Evolutionary conservation across 257 asterid species (phyloP).

Genomic region (Solanum sejunctum): DNA sequence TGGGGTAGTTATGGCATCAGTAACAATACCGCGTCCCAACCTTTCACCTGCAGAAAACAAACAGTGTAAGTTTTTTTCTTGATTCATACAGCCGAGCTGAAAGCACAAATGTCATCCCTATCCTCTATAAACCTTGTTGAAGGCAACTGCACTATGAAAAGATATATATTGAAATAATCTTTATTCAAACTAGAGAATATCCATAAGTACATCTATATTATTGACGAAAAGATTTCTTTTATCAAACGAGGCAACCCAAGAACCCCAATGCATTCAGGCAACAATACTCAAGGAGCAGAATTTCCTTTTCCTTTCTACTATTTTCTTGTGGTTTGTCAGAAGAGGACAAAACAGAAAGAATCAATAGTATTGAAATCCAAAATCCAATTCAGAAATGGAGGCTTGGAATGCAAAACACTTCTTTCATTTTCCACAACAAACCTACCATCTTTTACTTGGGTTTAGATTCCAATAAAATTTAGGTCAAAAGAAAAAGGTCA

Average conservation of each 20-base stretch:
- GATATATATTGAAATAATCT: neutral
- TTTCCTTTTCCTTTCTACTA: neutral
- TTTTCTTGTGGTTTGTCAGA: neutral
- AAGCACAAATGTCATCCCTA: neutral
- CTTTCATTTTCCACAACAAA: neutral
- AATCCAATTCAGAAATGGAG: neutral
- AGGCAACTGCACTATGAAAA: neutral
- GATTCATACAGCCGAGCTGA: neutral
- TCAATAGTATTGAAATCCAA: neutral
- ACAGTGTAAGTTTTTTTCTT: neutral
- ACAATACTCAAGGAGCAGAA: neutral
- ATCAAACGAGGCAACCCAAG: neutral
- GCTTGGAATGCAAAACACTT: neutral
- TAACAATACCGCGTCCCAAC: conserved; percentile 69
- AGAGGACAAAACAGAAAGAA: neutral
- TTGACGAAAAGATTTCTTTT: neutral
- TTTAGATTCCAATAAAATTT: neutral
- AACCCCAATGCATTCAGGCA: neutral
- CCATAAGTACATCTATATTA: neutral
- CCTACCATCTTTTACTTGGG: neutral
- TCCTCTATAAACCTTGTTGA: neutral
- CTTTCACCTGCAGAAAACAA: conserved; percentile 69
- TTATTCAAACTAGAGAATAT: neutral
- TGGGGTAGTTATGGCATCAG: conserved; percentile 91
- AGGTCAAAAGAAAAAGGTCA: neutral